Percentiles rank a stretch among this genome's conserved stretches.
Conservation (phyloP, 345 rosid species). For the Lepidium africanum region DNA sequence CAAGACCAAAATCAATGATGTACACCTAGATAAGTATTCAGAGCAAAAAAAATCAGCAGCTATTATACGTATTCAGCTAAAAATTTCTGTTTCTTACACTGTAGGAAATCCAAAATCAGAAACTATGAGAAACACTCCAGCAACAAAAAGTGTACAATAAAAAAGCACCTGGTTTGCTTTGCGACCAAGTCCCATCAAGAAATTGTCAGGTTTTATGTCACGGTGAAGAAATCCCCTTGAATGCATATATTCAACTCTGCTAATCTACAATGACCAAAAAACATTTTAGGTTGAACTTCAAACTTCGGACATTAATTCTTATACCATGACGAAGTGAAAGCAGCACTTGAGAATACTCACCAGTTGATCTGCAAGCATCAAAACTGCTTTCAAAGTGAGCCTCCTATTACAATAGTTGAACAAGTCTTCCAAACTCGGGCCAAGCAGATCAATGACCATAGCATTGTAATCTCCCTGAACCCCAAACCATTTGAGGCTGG, state of each 20-base stretch:
- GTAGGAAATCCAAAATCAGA: background rate
- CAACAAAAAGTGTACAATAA: background rate
- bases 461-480: conserved; percentile 72
- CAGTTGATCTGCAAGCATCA: conserved; percentile 87
- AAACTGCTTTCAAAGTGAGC: conserved; percentile 64
- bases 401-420: conserved; percentile 75
- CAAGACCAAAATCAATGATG: conserved; percentile 79
- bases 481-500: conserved; percentile 84
- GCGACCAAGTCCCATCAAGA: conserved; percentile 60
- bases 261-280: conserved; percentile 34
- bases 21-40: conserved; percentile 44
- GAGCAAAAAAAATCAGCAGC: background rate
- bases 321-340: background rate
- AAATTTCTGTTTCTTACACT: background rate
- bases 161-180: conserved; percentile 56
- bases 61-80: background rate
- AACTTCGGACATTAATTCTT: background rate
- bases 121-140: background rate
- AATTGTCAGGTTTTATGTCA: conserved; percentile 58
- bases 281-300: conserved; percentile 41
- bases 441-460: conserved; percentile 87
- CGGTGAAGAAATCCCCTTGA: conserved; percentile 61
- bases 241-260: conserved; percentile 57
- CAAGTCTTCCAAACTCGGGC: conserved; percentile 85
- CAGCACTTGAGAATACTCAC: conserved; percentile 30